Percentiles rank a stretch among this genome's conserved stretches.
phyloP scores from a whole-genome alignment of 345 rosid species.

The Eucalyptus virginea region DNA sequence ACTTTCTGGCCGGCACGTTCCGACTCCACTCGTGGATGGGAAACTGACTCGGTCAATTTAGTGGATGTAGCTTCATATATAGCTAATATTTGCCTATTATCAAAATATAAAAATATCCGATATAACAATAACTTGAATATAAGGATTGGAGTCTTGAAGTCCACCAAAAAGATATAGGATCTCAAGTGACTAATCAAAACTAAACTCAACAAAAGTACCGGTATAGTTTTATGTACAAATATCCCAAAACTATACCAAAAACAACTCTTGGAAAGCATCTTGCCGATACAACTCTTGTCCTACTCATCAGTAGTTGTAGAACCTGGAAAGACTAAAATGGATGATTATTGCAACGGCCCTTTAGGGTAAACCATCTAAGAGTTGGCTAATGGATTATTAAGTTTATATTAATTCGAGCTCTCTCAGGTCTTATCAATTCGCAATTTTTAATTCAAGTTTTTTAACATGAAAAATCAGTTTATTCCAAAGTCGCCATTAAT shows the following conservation, averaged over 20 bases:
- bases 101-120: too few species aligned
- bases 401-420: too few species aligned
- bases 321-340: accelerated
- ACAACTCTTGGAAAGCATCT: background rate
- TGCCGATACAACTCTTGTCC: background rate
- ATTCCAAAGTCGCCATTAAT: accelerated
- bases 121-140: background rate
- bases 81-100: too few species aligned
- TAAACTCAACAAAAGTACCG: background rate
- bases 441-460: background rate
- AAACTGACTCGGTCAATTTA: background rate
- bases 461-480: background rate
- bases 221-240: too few species aligned
- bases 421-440: background rate
- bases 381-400: accelerated
- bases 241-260: background rate
- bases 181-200: background rate
- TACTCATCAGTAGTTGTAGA: background rate
- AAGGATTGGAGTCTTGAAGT: background rate
- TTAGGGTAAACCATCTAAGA: background rate
- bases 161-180: background rate
- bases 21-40: background rate
- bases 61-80: background rate
- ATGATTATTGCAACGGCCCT: accelerated
- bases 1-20: background rate